Evolutionary conservation across 2,329 filamentous ascomycete species (phyloP), one percentile per base, ranked within the genome.

Genomic region (Apiospora marii): DNA sequence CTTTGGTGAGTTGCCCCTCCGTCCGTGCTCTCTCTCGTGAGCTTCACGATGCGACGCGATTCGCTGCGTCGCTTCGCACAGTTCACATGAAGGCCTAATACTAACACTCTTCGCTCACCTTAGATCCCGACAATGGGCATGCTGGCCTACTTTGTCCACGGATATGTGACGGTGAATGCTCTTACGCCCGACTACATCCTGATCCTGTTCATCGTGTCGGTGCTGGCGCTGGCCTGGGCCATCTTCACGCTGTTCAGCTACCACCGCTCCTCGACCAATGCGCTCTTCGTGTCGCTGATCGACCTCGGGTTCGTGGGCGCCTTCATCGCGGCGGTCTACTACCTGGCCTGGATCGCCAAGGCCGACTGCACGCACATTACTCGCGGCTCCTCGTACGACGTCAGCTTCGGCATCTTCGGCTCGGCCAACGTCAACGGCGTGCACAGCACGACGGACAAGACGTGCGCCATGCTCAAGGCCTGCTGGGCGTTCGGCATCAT

Each of bases 401-500:
- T 89, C 70, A 86, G 87, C 68, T 85, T 95, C 61, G 92, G 92
- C 16, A 85, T 88, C 16, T 89, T 94, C 74, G 88, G 90, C 43
- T 85, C 83, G 75, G 89, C 89, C 61, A 84, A 83, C 43, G 81
- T 88, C 48, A 86, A 86, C 68, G 83, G 83, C 70, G 87, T 90
- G 73, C 82, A 87, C 58, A 79, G 91, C 53, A 82, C 87, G 70
- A 82, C 91, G 49, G 87, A 94, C 82, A 96, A 96, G 87, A 90
- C 91, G 6, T 98, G 96, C 84, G 90, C 92, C 69, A 96, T 98
- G 94, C 90, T 98, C 79, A 98, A 98, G 89, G 93, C 95, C 0
- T 89, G 87, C 76, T 98, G 94, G 84, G 96, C 94, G 3, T 92
- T 98, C 77, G 94, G 90, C 68, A 98, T 98, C 82, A 97, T 98